Percentiles rank a stretch among this genome's conserved stretches.
Conservation (phyloP, 176 grass and related monocot genomes). For the Rhynchospora breviuscula region DNA sequence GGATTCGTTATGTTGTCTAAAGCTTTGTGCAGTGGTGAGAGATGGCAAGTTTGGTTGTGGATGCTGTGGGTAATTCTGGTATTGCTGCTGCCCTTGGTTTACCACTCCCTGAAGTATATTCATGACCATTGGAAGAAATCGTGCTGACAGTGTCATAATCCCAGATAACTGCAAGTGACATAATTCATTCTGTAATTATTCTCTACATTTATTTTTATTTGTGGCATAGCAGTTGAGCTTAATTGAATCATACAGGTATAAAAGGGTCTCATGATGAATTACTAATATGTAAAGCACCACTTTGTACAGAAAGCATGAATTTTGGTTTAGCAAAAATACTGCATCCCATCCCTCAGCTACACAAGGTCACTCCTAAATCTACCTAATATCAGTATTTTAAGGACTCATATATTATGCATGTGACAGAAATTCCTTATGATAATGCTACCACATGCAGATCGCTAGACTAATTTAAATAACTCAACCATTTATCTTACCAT, state of each 20-base stretch:
- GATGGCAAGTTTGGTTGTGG: constrained; percentile 1
- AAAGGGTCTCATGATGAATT: neutral
- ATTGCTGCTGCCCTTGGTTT: constrained; percentile 36
- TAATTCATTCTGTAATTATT: neutral
- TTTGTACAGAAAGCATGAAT: neutral
- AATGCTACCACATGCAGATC: neutral
- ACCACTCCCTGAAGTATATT: constrained; percentile 41
- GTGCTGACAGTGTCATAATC: constrained; percentile 44
- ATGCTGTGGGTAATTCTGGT: constrained; percentile 21
- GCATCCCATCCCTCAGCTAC: neutral
- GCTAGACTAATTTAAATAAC: neutral
- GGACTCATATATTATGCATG: neutral
- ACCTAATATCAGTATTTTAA: neutral
- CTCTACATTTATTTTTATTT: neutral
- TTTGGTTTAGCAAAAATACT: no score
- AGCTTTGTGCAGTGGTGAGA: neutral
- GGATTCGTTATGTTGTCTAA: neutral
- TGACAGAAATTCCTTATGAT: neutral
- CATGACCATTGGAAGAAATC: constrained; percentile 48
- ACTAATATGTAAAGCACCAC: neutral
- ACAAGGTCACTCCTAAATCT: neutral
- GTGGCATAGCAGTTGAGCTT: neutral
- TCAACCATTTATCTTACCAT: constrained; percentile 31
- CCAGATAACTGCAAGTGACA: constrained; percentile 43
- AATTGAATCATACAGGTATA: neutral